These are phyloP conservation scores for sunflower (Helianthus annuus) DNA, from an alignment of 129 eudicot genomes.

Conservation along the genomic window DNA sequence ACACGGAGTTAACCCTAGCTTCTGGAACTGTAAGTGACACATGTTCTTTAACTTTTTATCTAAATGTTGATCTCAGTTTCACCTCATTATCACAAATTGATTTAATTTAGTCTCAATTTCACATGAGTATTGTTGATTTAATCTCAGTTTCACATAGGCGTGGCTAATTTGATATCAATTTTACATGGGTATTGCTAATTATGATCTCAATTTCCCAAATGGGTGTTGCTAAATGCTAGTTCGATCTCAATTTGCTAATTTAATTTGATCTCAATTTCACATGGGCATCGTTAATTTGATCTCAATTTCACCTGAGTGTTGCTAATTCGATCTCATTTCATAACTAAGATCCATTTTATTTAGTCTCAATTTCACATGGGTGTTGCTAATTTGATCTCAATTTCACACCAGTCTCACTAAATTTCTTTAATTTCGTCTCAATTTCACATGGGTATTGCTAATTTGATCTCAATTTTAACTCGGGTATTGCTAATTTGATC, in stretches of 20 bases:
- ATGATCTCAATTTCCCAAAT: neutral
- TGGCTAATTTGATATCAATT: neutral
- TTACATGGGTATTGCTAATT: neutral
- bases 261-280: constrained; percentile 3
- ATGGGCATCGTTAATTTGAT: neutral
- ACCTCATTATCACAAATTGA: neutral
- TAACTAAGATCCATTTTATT: no score
- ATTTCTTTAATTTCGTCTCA: neutral
- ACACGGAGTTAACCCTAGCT: constrained; percentile 60
- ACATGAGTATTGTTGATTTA: neutral
- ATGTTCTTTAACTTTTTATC: neutral
- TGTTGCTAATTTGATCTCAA: neutral
- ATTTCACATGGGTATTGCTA: neutral
- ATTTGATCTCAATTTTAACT: neutral
- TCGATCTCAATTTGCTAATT: no score
- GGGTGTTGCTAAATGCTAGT: neutral
- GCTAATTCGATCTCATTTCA: no score
- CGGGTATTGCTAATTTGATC: neutral
- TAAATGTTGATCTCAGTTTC: neutral
- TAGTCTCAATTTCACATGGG: neutral
- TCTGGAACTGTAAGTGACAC: constrained; percentile 68
- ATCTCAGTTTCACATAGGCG: neutral
- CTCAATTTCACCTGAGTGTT: neutral
- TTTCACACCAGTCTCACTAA: neutral
- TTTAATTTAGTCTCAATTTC: constrained; percentile 1